Conservation (phyloP, 31 red algal genomes). For the Porphyra umbilicalis region DNA sequence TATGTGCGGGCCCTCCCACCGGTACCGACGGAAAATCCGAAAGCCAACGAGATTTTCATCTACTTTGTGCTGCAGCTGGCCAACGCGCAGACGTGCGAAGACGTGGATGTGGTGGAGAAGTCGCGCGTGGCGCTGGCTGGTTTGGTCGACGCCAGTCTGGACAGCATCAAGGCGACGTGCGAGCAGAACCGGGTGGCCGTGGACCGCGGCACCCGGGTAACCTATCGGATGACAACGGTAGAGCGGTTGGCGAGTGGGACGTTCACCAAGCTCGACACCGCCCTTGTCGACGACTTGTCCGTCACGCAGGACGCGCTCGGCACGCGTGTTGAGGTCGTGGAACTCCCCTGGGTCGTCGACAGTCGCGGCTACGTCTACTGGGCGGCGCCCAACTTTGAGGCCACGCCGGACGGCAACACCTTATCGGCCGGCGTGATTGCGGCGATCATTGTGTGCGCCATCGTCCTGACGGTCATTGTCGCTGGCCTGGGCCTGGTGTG, state of each 20-base stretch:
- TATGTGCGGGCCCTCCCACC: not conserved
- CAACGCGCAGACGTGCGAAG: not conserved
- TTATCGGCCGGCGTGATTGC: not conserved
- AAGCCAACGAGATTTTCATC: not conserved
- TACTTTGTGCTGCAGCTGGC: not conserved
- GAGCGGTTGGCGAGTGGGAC: not conserved
- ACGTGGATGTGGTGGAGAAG: not conserved
- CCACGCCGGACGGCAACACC: not conserved
- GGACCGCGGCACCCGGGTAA: not conserved
- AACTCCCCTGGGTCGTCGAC: not conserved
- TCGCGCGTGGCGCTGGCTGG: not conserved
- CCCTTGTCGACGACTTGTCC: not conserved
- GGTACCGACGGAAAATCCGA: not conserved
- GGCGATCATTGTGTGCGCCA: not conserved
- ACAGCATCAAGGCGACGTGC: not conserved
- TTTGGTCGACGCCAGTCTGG: not conserved
- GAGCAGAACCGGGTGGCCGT: not conserved
- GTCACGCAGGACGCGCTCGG: not conserved
- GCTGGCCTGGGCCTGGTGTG: not conserved
- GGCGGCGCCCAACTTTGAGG: not conserved
- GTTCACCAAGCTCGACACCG: not conserved
- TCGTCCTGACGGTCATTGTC: not conserved
- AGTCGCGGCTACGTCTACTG: not conserved
- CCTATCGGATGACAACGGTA: not conserved
- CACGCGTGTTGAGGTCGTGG: not conserved